These are phyloP conservation scores for Tolypocladium sp. DNA, from an alignment of 2,329 filamentous ascomycete genomes.

Conservation along the genomic window DNA sequence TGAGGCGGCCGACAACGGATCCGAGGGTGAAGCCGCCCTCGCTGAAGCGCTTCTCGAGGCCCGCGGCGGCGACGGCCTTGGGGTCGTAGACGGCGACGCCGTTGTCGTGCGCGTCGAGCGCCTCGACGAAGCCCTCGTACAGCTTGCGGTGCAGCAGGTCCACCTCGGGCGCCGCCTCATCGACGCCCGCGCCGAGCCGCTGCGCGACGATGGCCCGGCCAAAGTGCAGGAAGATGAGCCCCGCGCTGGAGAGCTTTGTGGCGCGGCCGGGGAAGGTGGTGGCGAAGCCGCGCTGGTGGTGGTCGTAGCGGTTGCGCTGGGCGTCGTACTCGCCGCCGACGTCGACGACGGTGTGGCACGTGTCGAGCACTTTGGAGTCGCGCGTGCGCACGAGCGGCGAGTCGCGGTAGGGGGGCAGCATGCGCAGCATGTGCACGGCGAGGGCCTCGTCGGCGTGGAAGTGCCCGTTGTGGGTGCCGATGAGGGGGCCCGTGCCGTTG, in stretches of 20 bases:
- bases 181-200: constrained; percentile 32
- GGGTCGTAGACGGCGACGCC: constrained; percentile 79
- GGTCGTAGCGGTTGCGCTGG: constrained; percentile 72
- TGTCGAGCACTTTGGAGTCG: constrained; percentile 66
- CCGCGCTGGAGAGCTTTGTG: constrained; percentile 90
- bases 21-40: constrained; percentile 77
- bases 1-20: constrained; percentile 71
- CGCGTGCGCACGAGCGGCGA: constrained; percentile 77
- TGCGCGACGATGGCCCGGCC: constrained; percentile 72
- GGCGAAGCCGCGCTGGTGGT: constrained; percentile 89
- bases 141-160: constrained; percentile 75
- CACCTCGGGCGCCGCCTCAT: constrained; percentile 57
- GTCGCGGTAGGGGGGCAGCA: constrained; percentile 69
- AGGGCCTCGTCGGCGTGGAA: constrained; percentile 99
- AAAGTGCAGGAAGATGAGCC: constrained; percentile 93
- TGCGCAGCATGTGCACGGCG: constrained; percentile 89
- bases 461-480: constrained; percentile 95
- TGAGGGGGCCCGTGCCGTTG: constrained; percentile 37
- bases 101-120: constrained; percentile 96
- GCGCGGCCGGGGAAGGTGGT: constrained; percentile 73
- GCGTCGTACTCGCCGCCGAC: constrained; percentile 93
- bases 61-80: constrained; percentile 56
- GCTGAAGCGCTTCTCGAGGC: constrained; percentile 73
- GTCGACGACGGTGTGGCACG: constrained; percentile 92
- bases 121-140: constrained; percentile 90